Percentiles rank a stretch among this genome's conserved stretches.
Conservation (phyloP, 208 protist species). For the Leptomonas pyrrhocoris region DNA sequence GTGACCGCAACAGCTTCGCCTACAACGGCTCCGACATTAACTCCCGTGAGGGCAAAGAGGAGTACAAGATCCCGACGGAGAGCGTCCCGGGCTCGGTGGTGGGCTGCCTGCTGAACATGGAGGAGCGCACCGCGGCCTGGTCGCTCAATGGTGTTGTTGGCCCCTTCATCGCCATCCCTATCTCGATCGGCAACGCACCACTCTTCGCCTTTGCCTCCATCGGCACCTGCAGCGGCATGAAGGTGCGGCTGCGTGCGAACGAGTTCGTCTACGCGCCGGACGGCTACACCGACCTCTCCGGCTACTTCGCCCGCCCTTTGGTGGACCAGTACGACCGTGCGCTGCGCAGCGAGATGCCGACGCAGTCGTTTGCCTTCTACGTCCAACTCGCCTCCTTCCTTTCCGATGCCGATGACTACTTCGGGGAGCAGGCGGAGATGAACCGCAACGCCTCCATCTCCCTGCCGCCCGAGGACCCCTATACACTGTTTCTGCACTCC, state of each 20-base stretch:
- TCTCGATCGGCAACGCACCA: constrained; percentile 40
- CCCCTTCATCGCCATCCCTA: constrained; percentile 77
- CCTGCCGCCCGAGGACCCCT: constrained; percentile 28
- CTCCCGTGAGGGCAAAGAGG: constrained; percentile 67
- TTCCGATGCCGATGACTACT: constrained; percentile 71
- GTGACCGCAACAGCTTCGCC: constrained; percentile 84
- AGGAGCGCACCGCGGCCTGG: constrained; percentile 75
- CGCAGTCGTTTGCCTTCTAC: constrained; percentile 76
- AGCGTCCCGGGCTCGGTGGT: constrained; percentile 60
- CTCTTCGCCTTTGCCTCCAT: constrained; percentile 88
- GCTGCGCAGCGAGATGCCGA: constrained; percentile 51
- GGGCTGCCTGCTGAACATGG: constrained; percentile 87
- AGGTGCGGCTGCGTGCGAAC: constrained; percentile 60
- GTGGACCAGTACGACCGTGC: constrained; percentile 46
- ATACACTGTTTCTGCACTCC: constrained; percentile 39
- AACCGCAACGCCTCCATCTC: constrained; percentile 30
- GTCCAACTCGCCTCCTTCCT: constrained; percentile 81
- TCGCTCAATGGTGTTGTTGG: constrained; percentile 83
- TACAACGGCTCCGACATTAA: constrained; percentile 83
- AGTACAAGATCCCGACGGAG: constrained; percentile 78
- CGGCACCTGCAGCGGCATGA: constrained; percentile 78
- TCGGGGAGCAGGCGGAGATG: constrained; percentile 23
- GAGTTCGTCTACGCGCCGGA: constrained; percentile 87
- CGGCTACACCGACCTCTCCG: constrained; percentile 82
- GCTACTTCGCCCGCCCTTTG: constrained; percentile 58